Conservation (phyloP, 1,139 yeast species). For the Debaryomyces fabryi region DNA sequence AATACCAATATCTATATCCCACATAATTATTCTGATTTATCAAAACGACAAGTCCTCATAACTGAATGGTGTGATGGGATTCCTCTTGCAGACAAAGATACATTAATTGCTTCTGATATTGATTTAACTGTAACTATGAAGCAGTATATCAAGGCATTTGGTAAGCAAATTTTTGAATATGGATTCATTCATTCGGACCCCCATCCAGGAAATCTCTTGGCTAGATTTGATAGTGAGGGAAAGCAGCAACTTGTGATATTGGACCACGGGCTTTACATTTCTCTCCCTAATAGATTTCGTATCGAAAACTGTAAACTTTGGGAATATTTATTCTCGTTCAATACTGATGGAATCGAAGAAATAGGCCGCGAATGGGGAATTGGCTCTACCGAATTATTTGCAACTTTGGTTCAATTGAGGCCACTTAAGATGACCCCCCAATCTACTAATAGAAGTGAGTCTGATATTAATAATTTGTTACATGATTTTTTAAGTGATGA, state of each 20-base stretch:
- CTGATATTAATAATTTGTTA: slow-evolving; percentile 26
- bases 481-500: slow-evolving; percentile 58
- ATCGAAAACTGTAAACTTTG: slow-evolving; percentile 63
- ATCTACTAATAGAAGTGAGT: slow-evolving; percentile 23
- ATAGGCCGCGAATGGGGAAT: slow-evolving; percentile 71
- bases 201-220: slow-evolving; percentile 77
- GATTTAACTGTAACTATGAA: slow-evolving; percentile 50
- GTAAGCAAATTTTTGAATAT: slow-evolving; percentile 72
- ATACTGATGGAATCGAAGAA: slow-evolving; percentile 48
- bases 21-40: slow-evolving; percentile 43
- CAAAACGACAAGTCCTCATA: slow-evolving; percentile 56
- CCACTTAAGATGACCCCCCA: slow-evolving; percentile 35
- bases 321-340: slow-evolving; percentile 60
- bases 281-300: slow-evolving; percentile 53
- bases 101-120: slow-evolving; percentile 42
- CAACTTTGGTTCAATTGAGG: slow-evolving; percentile 58
- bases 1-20: slow-evolving; percentile 50
- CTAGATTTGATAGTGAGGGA: slow-evolving; percentile 42
- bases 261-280: slow-evolving; percentile 75
- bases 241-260: slow-evolving; percentile 66
- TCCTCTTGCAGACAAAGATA: slow-evolving; percentile 50
- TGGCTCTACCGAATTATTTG: slow-evolving; percentile 65
- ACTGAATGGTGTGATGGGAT: slow-evolving; percentile 82
- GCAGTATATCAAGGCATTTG: slow-evolving; percentile 57
- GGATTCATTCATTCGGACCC: slow-evolving; percentile 83